phyloP scores from a whole-genome alignment of 2,329 filamentous ascomycete species.

The Drechslerella dactyloides region DNA sequence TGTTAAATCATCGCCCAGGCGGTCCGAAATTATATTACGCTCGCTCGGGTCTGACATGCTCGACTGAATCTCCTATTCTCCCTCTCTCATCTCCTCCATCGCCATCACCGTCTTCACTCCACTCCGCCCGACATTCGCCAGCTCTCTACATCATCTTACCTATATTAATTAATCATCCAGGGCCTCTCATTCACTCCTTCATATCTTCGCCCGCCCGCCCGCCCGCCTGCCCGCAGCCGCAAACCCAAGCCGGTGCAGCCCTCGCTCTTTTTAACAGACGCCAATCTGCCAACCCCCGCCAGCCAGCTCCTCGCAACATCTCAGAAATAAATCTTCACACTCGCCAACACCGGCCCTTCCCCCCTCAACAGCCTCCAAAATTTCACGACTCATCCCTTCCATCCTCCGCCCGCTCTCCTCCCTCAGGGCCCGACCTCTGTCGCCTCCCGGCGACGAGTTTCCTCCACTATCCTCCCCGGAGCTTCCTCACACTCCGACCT shows the following conservation, averaged over 20 bases:
- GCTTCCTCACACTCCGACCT: slow-evolving; percentile 49
- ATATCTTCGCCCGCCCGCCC: not conserved
- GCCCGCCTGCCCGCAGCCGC: not conserved
- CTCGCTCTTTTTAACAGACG: not conserved
- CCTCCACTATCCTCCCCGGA: slow-evolving; percentile 45
- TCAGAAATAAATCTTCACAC: slow-evolving; percentile 8
- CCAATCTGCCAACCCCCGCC: slow-evolving; percentile 11
- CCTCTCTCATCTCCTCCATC: not conserved
- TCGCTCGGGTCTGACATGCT: not conserved
- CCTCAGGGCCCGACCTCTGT: slow-evolving; percentile 50
- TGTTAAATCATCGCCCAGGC: slow-evolving; percentile 1
- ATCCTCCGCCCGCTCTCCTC: slow-evolving; percentile 52
- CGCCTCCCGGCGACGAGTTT: slow-evolving; percentile 49
- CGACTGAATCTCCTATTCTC: not conserved
- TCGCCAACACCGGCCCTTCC: slow-evolving; percentile 42
- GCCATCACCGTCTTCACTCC: not conserved
- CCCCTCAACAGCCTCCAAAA: slow-evolving; percentile 51
- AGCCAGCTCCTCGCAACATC: slow-evolving; percentile 10
- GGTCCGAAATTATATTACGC: not conserved
- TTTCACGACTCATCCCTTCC: slow-evolving; percentile 52
- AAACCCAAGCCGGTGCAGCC: not conserved
- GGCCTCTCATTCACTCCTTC: no score
- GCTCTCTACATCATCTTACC: no score
- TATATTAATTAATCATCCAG: no score
- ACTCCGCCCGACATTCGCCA: not conserved